Evolutionary conservation across 352 stramenopile genomes (phyloP), one percentile per base, ranked within the genome.

Genomic region (Phytopythium chamaehyphon): DNA sequence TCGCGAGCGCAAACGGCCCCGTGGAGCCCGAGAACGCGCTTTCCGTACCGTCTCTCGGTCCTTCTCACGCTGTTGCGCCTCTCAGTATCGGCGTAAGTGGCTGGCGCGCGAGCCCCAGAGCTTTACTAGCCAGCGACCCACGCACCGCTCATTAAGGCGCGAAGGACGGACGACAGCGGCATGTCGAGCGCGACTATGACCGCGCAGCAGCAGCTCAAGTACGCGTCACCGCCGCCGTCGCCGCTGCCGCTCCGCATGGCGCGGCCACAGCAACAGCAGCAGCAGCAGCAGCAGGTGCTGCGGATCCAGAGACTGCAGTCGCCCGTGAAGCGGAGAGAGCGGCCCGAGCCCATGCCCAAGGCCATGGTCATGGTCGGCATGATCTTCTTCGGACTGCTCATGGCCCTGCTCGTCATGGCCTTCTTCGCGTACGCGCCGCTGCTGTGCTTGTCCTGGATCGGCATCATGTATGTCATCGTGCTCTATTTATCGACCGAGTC

Each of bases 381-480:
- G 65, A 65, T 91, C 26, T 83, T 91, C 45, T 69, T 76, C 10
- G 69, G 72, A 1, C 61, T 93, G 43, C 47, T 91, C 18, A 15
- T 89, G 15, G 67, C 66, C 37, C 73, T 91, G 23, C 59, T 86
- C 15, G 55, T 93, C 47, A 81, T 93, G 67, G 83, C 78, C 21
- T 91, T 93, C 63, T 90, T 93, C 39, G 75, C 81, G 51, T 88
- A 85, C 45, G 83, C 83, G 31, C 83, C 83, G 24, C 64, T 93
- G 39, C 59, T 93, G 26, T 93, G 83, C 47, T 78, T 75, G 40
- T 90, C 78, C 10, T 91, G 78, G 74, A 64, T 90, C 51, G 83
- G 75, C 31, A 85, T 93, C 49, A 64, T 90, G 57, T 91, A 93
- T 56, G 73, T 93, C 54, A 80, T 93, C 33, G 76, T 72, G 5